Evolutionary conservation across 805 yeast genomes (phyloP), one percentile per base, ranked within the genome.

Genomic region (Ogataea populi-albae): DNA sequence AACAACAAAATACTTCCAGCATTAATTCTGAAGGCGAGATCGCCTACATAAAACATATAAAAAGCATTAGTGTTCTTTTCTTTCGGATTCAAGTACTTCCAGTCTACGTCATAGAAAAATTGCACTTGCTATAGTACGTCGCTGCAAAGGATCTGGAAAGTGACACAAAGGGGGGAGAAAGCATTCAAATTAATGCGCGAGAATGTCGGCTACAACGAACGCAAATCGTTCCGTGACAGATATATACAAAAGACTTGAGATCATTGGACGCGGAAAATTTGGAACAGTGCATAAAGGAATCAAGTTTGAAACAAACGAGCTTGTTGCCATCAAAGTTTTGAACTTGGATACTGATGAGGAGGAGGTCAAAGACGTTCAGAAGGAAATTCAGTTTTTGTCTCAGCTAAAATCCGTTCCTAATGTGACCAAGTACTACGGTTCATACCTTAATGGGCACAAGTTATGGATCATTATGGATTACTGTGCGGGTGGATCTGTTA

Each of bases 381-480:
- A 79, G 50, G 99, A 93, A 65, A 79, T 93, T 35, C 88, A 85
- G 53, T 83, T 93, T 58, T 68, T 93, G 38, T 69, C 95, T 1
- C 87, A 85, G 45, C 66, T 93, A 45, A 84, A 86, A 49, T 79
- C 77, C 36, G 85, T 84, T 12, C 93, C 94, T n/a, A 93, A 93
- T 51, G 86, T 93, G 35, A 88, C 96, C 3, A 89, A 83, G 45
- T 93, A 93, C 61, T 86, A 84, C 55, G 97, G 96, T 1, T 83
- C 95, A 1, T 82, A 83, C 46, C 62, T 94, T 19, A 77, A 80
- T 43, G 97, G 91, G 31, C 83, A 96, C n/a, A 81, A 85, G 52
- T 68, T 93, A 23, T 93, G 98, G 98, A 89, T 93, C 57, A 79
- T 93, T 40, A 93, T 93, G 97, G 99, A 93, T 55, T 78, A 85